Conservation (phyloP, 495 filamentous ascomycete species). For the Aspergillus funiculosus region DNA sequence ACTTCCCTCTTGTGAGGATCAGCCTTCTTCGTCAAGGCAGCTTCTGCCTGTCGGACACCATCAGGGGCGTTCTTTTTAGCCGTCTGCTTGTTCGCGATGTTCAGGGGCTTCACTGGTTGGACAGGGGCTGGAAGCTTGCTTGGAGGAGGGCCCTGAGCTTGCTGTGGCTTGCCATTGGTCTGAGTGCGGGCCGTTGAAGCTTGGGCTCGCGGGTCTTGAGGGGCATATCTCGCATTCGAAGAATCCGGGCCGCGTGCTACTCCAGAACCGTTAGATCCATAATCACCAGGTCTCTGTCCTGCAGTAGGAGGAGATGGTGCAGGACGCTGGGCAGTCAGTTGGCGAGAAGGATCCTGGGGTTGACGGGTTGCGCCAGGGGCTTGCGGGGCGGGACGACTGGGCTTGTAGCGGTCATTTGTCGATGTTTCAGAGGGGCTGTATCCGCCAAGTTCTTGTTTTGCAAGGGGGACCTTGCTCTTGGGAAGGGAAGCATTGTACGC, state of each 20-base stretch:
- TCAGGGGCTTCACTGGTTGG: slow-evolving; percentile 78
- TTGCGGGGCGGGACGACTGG: slow-evolving; percentile 58
- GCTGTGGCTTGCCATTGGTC: slow-evolving; percentile 32
- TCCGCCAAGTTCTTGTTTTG: slow-evolving; percentile 83
- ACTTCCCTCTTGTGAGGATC: slow-evolving; percentile 77
- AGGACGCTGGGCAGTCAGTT: slow-evolving; percentile 50
- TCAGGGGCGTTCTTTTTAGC: slow-evolving; percentile 47
- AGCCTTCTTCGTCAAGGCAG: slow-evolving; percentile 69
- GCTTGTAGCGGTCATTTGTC: slow-evolving; percentile 68
- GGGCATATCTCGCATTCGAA: slow-evolving; percentile 24
- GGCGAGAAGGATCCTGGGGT: slow-evolving; percentile 39
- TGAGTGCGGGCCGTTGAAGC: slow-evolving; percentile 29
- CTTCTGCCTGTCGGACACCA: slow-evolving; percentile 73
- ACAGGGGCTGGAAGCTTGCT: slow-evolving; percentile 57
- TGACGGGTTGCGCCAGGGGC: slow-evolving; percentile 45
- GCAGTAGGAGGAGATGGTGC: slow-evolving; percentile 51
- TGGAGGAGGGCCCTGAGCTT: slow-evolving; percentile 40
- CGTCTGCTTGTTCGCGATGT: slow-evolving; percentile 74
- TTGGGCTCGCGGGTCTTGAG: slow-evolving; percentile 32
- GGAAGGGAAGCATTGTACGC: slow-evolving; percentile 84
- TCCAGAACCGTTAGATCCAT: slow-evolving; percentile 14
- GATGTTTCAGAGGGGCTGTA: slow-evolving; percentile 44
- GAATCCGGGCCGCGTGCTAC: slow-evolving; percentile 18
- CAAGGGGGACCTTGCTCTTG: slow-evolving; percentile 64
- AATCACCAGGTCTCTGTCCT: slow-evolving; percentile 23